These are phyloP conservation scores for Epichloe baconii DNA, from an alignment of 2,329 filamentous ascomycete genomes.

Conservation along the genomic window DNA sequence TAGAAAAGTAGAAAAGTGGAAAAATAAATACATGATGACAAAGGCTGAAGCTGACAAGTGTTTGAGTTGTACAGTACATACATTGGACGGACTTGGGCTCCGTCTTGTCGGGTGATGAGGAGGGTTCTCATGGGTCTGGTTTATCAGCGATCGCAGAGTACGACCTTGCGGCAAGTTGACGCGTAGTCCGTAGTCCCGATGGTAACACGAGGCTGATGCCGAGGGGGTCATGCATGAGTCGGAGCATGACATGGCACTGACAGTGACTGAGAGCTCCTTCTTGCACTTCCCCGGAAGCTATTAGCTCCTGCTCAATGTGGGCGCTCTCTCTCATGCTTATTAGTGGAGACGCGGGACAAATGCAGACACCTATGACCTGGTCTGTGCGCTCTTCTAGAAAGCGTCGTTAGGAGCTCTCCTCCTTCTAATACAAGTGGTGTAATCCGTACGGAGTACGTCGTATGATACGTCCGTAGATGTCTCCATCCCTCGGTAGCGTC, in stretches of 20 bases:
- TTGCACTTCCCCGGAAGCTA: not conserved
- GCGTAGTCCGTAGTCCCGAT: not conserved
- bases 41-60: no score
- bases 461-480: no score
- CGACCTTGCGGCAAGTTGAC: not conserved
- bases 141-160: no score
- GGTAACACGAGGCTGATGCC: not conserved
- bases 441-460: no score
- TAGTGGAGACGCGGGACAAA: constrained; percentile 4
- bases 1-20: no score
- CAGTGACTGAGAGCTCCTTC: not conserved
- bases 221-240: not conserved
- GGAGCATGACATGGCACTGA: not conserved
- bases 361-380: constrained; percentile 3
- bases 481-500: no score
- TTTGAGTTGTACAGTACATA: no score
- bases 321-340: not conserved
- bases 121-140: no score
- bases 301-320: no score
- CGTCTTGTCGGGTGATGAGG: no score
- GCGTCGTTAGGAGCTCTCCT: constrained; percentile 9
- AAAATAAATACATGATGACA: no score
- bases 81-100: no score
- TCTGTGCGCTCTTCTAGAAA: constrained; percentile 16
- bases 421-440: not conserved